Conservation (phyloP, 441 rosid species). For the Viola pubescens region DNA sequence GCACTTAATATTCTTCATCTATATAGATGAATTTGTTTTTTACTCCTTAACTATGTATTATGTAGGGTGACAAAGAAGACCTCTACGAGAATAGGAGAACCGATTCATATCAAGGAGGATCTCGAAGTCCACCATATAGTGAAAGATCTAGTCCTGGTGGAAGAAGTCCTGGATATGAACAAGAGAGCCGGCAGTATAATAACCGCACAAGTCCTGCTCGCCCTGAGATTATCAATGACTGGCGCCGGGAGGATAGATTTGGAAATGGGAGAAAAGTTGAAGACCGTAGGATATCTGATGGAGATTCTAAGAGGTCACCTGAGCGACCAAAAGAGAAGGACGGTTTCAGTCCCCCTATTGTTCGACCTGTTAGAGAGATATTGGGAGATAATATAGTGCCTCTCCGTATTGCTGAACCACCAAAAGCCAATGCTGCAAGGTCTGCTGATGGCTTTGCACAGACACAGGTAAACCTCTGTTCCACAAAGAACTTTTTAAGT, state of each 20-base stretch:
- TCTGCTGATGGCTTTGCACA: slow-evolving; percentile 34
- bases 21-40: neutral
- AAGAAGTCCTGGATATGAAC: slow-evolving; percentile 80
- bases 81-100: slow-evolving; percentile 35
- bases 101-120: slow-evolving; percentile 50
- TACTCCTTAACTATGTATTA: neutral
- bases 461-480: slow-evolving; percentile 44
- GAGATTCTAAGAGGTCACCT: slow-evolving; percentile 64
- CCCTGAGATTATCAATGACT: slow-evolving; percentile 73
- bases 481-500: neutral
- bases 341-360: slow-evolving; percentile 66
- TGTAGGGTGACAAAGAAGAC: slow-evolving; percentile 75
- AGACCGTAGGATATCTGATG: slow-evolving; percentile 46
- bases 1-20: slow-evolving; percentile 1
- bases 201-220: slow-evolving; percentile 74
- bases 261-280: slow-evolving; percentile 56
- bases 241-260: slow-evolving; percentile 95
- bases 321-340: slow-evolving; percentile 57
- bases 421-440: slow-evolving; percentile 52
- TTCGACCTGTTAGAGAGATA: slow-evolving; percentile 88
- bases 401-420: slow-evolving; percentile 81
- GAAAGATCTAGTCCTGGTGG: slow-evolving; percentile 86
- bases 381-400: slow-evolving; percentile 79
- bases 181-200: slow-evolving; percentile 46
- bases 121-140: slow-evolving; percentile 80